Base-by-base conservation (phyloP, 768 basidiomycete species). In the Tephrocybe sp. region DNA sequence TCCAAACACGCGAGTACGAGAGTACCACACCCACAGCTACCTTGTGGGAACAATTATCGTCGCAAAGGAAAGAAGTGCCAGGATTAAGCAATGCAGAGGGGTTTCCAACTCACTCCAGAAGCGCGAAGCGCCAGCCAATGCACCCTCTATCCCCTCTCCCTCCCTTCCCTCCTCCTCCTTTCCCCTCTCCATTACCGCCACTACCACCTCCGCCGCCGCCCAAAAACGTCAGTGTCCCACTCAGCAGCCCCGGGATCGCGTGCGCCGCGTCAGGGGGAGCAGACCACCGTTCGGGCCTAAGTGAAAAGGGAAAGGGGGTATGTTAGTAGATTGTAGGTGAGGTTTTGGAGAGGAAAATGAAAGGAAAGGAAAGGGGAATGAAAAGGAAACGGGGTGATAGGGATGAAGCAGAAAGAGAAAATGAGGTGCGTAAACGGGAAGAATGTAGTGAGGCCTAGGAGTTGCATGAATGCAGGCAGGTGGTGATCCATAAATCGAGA, bases 51-150 rank as follows among this genome's bases (percentile, higher is more conserved):
- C 21, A 12, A 24, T 1, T 3, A 24, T 24, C 10, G 21, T 24
- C 1, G 23, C 21, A 41, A 21, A 41, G 15, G 32, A 24, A 44
- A 33, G 43, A 34, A 45, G 14, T 12, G 44, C 20, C 32, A 26
- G 15, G n/a, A n/a, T n/a, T n/a, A n/a, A n/a, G 8, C 34, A 36
- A n/a, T 7, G 11, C 6, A 10, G 34, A 36, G 15, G 15, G 15
- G n/a, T n/a, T n/a, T n/a, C 28, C 28, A n/a, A 78, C 81, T 69
- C 62, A 83, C 83, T 85, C 80, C 28, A 73, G 69, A 51, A 85
- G 54, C 14, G 82, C 82, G 59, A 85, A 86, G 58, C 74, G 75
- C 62, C 76, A 83, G 12, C 85, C 81, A 57, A 85, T 83, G 55
- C 81, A 83, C 17, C 81, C 80, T 26, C 84, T 72, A 58, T 77